These are phyloP conservation scores for Populus deltoides DNA, from an alignment of 345 rosid species.

Conservation along the genomic window DNA sequence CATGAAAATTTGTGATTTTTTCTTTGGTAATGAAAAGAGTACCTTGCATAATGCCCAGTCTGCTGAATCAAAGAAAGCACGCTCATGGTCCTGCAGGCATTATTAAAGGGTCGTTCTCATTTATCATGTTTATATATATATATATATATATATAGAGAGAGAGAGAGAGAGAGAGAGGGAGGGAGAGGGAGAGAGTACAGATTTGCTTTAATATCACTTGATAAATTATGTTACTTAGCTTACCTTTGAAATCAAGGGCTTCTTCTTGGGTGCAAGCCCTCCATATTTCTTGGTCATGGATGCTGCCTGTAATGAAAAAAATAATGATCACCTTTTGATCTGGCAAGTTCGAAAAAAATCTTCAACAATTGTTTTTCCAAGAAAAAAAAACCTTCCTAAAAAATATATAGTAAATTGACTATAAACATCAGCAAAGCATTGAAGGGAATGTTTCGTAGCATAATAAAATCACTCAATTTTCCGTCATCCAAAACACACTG, in stretches of 20 bases:
- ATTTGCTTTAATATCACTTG: neutral
- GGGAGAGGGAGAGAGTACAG: neutral
- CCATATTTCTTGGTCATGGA: conserved; percentile 52
- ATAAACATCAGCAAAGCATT: too few species aligned
- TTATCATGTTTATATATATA: neutral
- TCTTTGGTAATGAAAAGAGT: neutral
- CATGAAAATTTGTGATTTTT: neutral
- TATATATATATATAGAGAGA: too few species aligned
- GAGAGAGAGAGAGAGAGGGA: too few species aligned
- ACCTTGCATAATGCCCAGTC: conserved; percentile 92
- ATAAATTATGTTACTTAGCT: neutral
- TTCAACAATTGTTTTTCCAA: neutral
- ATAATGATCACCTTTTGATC: neutral
- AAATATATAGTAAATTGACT: too few species aligned
- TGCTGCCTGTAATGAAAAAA: conserved; percentile 22
- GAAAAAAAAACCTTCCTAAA: neutral
- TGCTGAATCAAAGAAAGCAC: conserved; percentile 91
- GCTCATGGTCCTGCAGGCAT: conserved; percentile 55
- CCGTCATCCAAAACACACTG: too few species aligned
- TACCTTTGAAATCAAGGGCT: conserved; percentile 71
- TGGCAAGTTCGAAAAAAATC: neutral
- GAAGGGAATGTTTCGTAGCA: too few species aligned
- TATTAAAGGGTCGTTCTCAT: neutral
- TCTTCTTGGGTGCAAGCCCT: conserved; percentile 79
- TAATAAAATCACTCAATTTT: too few species aligned